Conservation (phyloP, 768 basidiomycete genomes). For the Xerocomellus intermedius region DNA sequence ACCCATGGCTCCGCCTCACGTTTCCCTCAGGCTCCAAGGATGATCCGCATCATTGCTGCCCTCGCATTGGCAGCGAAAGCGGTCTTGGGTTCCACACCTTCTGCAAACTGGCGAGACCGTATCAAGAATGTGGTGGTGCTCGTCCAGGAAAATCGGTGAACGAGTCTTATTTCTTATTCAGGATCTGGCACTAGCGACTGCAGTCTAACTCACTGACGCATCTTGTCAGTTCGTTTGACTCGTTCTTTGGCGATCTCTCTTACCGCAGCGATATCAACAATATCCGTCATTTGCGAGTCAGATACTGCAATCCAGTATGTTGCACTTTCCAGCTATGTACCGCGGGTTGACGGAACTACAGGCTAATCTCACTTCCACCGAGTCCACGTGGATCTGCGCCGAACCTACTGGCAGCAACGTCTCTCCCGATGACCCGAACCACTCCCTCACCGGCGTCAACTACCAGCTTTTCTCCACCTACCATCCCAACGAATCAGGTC, state of each 20-base stretch:
- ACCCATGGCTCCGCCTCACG: background rate
- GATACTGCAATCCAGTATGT: conserved; percentile 27
- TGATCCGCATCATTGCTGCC: conserved; percentile 8
- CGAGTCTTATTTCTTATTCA: background rate
- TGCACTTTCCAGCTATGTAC: background rate
- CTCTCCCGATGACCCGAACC: conserved; percentile 27
- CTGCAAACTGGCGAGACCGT: conserved; percentile 21
- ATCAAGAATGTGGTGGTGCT: conserved; percentile 29
- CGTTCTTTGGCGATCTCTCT: conserved; percentile 27
- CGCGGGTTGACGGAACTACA: background rate
- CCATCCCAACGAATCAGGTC: conserved; percentile 20
- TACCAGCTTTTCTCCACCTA: conserved; percentile 22
- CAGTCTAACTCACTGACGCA: background rate
- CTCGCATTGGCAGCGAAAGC: conserved; percentile 4
- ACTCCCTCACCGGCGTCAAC: conserved; percentile 23
- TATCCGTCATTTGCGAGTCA: conserved; percentile 16
- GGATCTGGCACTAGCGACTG: background rate
- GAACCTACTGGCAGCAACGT: conserved; percentile 14
- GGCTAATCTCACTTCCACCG: conserved; percentile 13
- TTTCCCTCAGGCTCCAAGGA: background rate
- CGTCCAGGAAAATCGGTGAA: conserved; percentile 28
- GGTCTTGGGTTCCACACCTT: background rate
- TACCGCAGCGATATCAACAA: conserved; percentile 25
- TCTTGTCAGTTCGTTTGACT: conserved; percentile 22
- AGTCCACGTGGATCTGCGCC: conserved; percentile 18